Percentiles rank a stretch among this genome's conserved stretches.
Evolutionary conservation across 1,284 basidiomycete genomes (phyloP).

Genomic region (Sporisorium exsertum): DNA sequence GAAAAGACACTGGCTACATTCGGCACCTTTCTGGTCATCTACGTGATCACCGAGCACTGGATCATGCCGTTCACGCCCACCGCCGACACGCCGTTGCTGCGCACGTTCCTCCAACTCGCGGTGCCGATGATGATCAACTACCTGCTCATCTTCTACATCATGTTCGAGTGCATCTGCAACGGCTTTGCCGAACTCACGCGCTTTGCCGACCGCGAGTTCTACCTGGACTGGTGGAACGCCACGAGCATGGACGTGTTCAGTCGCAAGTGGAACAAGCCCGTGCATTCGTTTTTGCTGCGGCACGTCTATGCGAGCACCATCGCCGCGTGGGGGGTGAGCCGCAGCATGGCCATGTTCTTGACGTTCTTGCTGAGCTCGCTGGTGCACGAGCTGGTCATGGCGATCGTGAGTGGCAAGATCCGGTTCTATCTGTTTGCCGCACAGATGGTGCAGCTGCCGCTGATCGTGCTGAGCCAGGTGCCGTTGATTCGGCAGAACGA

Average conservation of each 20-base stretch:
- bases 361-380: conserved; percentile 78
- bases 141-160: conserved; percentile 69
- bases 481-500: conserved; percentile 57
- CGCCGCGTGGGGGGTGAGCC: conserved; percentile 79
- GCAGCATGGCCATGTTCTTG: conserved; percentile 83
- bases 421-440: conserved; percentile 68
- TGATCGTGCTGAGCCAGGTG: conserved; percentile 82
- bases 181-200: conserved; percentile 80
- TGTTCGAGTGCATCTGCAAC: conserved; percentile 84
- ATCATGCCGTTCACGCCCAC: conserved; percentile 75
- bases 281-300: conserved; percentile 90
- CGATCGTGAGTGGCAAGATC: conserved; percentile 71
- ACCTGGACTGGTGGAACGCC: conserved; percentile 98
- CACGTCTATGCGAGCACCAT: conserved; percentile 92
- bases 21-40: conserved; percentile 90
- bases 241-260: conserved; percentile 93
- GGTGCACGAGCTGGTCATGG: conserved; percentile 96
- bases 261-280: conserved; percentile 71
- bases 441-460: conserved; percentile 89
- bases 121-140: conserved; percentile 87
- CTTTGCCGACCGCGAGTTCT: conserved; percentile 97
- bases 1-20: conserved; percentile 96
- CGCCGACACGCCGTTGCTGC: conserved; percentile 51
- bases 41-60: conserved; percentile 87
- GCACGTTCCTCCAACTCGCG: conserved; percentile 82